Base-by-base conservation (phyloP, 2,329 filamentous ascomycete genomes). In the Neopestalotiopsis rosae region DNA sequence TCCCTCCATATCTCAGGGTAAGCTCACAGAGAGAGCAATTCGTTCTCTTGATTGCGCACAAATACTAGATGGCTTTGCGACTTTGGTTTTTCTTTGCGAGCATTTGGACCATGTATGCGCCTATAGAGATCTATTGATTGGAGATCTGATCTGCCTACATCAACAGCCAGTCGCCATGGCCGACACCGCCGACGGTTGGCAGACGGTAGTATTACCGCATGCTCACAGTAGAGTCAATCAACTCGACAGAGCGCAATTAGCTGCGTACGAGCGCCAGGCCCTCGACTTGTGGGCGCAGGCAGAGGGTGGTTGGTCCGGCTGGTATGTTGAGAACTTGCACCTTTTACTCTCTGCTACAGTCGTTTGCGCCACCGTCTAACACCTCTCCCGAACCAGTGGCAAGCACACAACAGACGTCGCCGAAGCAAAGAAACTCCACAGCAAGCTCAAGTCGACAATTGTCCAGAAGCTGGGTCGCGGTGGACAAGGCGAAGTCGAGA, bases 401-500 rank as follows among this genome's bases (percentile, higher is more conserved):
- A 79, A 79, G 65, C 76, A 79, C 7, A 66, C 72, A 2, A 42
- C 75, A 42, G 73, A 76, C 66, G 72, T 73, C 52, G 61, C 70
- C 68, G 75, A 79, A 62, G 75, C 77, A 2, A 76, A 76, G 57
- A 75, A 76, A 69, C 63, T 78, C 2, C 77, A 79, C 59, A 30
- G 61, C 13, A 75, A 73, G 38, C 72, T 79, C 71, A 74, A 73
- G 61, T 69, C 70, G 45, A 72, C 69, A 65, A 74, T 77, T 61
- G 77, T 81, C 10, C 69, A 70, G 7, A 69, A 73, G n/a, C 76
- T 86, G 10, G 83, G 84, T n/a, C 74, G 72, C 59, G 84, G 83
- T 38, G 79, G 79, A 20, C 84, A 81, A 73, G 83, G 83, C 58
- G 73, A 79, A 45, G 85, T 86, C 32, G 80, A 85, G 69, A 81